Evolutionary conservation across 1,284 basidiomycete species (phyloP), one percentile per base, ranked within the genome.

Genomic region (Sutorius eximius): DNA sequence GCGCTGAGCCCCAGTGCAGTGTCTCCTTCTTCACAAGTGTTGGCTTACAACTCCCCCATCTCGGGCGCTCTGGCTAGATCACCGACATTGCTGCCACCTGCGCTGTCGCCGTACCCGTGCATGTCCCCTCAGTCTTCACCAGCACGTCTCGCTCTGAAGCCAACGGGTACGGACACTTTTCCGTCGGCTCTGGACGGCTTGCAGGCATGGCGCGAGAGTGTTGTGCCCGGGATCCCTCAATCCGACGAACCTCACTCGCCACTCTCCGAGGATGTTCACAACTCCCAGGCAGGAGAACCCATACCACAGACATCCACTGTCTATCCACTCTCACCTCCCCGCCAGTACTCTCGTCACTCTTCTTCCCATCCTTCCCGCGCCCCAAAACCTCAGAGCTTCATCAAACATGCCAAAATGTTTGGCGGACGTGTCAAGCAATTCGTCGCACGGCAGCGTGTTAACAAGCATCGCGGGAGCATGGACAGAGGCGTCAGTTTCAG

Each of bases 101-200:
- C 44, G 22, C 30, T 49, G 37, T 69, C 57, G 22, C 48, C 52
- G 20, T 56, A 40, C 33, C 36, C 58, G 29, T 22, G 32, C 41
- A 69, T 68, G 57, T 51, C 49, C 34, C 36, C 43, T 50, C 50
- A 52, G 32, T 27, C 61, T 44, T 53, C 53, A 29, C 51, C 56
- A 0, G 45, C 45, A 18, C 69, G 52, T 42, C 55, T 69, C 16
- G 55, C 53, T 33, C 40, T 69, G 42, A 58, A 59, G 48, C 60
- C 67, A 11, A 72, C 55, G 7, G 68, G 69, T 15, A 69, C 67
- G 15, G 60, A 69, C 13, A 58, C 69, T 3, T 69, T 72, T 40
- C 67, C 67, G 27, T 69, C 67, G 2, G 58, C 53, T n/a, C 29
- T 69, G 42, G 66, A 71, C 34, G 47, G 51, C 49, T 50, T 69